Conservation (phyloP, 192 early-diverging fungal genomes). For the Mortierella antarctica region DNA sequence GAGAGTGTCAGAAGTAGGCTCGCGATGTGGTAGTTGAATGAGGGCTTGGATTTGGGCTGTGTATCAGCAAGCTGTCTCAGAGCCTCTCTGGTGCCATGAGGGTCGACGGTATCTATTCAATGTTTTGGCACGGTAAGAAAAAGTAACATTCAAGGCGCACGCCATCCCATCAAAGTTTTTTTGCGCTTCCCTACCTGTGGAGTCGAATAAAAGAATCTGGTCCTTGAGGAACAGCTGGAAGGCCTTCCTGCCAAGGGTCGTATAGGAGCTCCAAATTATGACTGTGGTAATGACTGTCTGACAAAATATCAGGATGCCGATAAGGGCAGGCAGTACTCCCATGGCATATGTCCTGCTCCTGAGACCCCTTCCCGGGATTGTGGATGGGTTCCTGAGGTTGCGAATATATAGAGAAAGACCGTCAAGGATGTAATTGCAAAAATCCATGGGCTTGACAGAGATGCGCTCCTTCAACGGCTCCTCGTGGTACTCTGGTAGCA, state of each 20-base stretch:
- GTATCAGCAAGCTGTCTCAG: constrained; percentile 14
- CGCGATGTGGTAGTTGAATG: constrained; percentile 56
- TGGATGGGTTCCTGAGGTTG: constrained; percentile 12
- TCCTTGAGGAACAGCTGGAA: constrained; percentile 27
- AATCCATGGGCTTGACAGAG: constrained; percentile 18
- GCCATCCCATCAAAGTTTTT: background rate
- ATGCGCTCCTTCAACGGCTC: constrained; percentile 17
- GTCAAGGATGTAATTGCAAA: constrained; percentile 8
- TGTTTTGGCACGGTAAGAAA: background rate
- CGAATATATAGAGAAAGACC: background rate
- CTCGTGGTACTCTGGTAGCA: background rate
- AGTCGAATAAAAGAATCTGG: constrained; percentile 27
- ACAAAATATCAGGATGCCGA: constrained; percentile 19
- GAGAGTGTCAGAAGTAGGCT: constrained; percentile 57
- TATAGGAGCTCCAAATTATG: constrained; percentile 20
- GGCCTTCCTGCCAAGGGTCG: constrained; percentile 8
- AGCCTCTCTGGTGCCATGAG: constrained; percentile 33
- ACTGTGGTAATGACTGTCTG: constrained; percentile 10
- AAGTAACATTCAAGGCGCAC: background rate
- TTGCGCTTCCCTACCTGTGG: constrained; percentile 20
- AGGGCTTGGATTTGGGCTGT: constrained; percentile 1
- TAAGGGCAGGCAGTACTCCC: constrained; percentile 9
- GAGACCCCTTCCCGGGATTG: constrained; percentile 17
- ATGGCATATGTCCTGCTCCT: constrained; percentile 27
- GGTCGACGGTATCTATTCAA: constrained; percentile 26